A percentile compares a stretch with the other conserved stretches of the same genome.
Evolutionary conservation across 192 early-diverging fungal genomes (phyloP).

Genomic region (Backusella parvicylindrica): DNA sequence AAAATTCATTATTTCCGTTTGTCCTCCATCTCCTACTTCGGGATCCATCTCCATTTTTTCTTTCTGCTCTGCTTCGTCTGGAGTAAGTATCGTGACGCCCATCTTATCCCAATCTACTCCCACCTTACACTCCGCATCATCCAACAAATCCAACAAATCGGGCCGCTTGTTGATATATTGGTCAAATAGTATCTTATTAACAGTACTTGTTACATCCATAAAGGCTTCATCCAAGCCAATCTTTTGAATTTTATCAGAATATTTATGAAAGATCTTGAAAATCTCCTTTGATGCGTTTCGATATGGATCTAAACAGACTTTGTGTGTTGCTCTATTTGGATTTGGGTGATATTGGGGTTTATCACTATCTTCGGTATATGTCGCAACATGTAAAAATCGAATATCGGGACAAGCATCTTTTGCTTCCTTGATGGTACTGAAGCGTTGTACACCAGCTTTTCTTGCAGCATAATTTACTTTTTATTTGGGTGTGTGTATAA

Average conservation of each 20-base stretch:
- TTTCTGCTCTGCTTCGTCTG: constrained; percentile 14
- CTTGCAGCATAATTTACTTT: constrained; percentile 85
- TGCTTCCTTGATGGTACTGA: constrained; percentile 49
- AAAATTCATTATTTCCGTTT: background rate
- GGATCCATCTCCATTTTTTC: background rate
- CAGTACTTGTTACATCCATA: constrained; percentile 76
- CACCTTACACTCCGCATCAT: constrained; percentile 21
- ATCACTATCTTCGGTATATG: constrained; percentile 63
- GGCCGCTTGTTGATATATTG: constrained; percentile 33
- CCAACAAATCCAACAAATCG: constrained; percentile 26
- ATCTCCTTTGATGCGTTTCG: constrained; percentile 68
- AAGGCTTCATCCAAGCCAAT: constrained; percentile 87
- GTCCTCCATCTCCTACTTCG: background rate
- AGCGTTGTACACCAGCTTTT: constrained; percentile 71
- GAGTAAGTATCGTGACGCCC: constrained; percentile 46
- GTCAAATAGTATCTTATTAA: constrained; percentile 53
- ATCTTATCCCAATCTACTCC: constrained; percentile 35
- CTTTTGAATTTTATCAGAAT: constrained; percentile 59
- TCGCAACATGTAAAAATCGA: constrained; percentile 78
- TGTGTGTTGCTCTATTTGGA: constrained; percentile 74
- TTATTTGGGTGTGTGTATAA: background rate
- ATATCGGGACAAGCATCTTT: constrained; percentile 55
- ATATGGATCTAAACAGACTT: constrained; percentile 84
- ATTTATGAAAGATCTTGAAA: constrained; percentile 62
- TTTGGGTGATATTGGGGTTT: constrained; percentile 65